Evolutionary conservation across 495 filamentous ascomycete genomes (phyloP).

Genomic region (Bathelium albidoporum): DNA sequence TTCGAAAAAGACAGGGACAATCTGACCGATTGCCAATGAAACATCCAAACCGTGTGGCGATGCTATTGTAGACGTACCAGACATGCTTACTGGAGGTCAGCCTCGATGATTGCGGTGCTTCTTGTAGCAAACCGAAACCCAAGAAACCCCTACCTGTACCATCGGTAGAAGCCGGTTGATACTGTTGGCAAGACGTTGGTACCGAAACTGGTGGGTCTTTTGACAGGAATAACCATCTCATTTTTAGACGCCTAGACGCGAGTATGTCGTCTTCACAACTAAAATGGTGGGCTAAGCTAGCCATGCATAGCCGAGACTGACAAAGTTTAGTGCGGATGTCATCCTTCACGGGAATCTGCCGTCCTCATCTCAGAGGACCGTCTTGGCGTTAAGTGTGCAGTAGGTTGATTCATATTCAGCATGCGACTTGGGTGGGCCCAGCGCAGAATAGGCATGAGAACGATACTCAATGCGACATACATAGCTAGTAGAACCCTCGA

Average conservation of each 20-base stretch:
- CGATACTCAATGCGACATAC: no score
- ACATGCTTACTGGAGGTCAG: background rate
- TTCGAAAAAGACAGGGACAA: background rate
- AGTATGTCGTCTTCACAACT: background rate
- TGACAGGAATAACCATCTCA: background rate
- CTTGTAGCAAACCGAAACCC: background rate
- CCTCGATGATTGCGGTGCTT: background rate
- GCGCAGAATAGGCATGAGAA: no score
- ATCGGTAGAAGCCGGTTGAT: background rate
- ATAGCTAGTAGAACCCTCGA: no score
- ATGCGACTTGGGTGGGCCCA: no score
- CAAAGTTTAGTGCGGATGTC: background rate
- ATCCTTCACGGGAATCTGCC: background rate
- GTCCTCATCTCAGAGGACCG: background rate
- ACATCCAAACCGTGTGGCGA: background rate
- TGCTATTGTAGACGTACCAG: background rate
- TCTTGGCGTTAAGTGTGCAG: background rate
- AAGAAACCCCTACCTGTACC: background rate
- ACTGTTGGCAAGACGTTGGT: background rate
- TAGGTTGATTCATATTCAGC: background rate
- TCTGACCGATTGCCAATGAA: background rate
- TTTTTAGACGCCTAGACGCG: slow-evolving; percentile 1
- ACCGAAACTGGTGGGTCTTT: background rate
- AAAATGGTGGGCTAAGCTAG: background rate
- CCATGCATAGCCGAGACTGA: background rate